These are phyloP conservation scores for Eutrema japonicum DNA, from an alignment of 345 rosid species.

Conservation along the genomic window DNA sequence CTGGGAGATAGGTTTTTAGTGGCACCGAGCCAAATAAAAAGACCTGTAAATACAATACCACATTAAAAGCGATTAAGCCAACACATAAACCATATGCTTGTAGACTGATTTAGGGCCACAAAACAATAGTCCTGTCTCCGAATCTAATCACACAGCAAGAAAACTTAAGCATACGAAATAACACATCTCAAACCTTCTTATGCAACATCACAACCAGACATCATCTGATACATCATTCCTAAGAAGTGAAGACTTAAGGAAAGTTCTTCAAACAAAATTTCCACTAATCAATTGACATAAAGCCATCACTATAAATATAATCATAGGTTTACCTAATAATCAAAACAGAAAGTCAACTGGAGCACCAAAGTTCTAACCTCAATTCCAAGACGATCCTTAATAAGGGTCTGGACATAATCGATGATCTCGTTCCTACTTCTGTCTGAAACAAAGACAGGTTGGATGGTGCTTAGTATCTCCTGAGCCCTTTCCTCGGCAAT, in stretches of 20 bases:
- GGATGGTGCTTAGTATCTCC: conserved; percentile 68
- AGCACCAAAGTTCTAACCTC: conserved; percentile 62
- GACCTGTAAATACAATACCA: conserved; percentile 51
- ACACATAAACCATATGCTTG: background rate
- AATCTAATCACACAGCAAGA: conserved; percentile 2
- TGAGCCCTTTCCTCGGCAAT: conserved; percentile 72
- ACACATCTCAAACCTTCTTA: background rate
- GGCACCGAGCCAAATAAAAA: conserved; percentile 81
- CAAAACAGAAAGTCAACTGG: background rate
- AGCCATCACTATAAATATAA: background rate
- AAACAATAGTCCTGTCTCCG: conserved; percentile 18
- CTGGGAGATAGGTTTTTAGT: conserved; percentile 85
- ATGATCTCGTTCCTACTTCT: conserved; percentile 59
- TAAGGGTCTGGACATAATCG: conserved; percentile 53
- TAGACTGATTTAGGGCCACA: conserved; percentile 7
- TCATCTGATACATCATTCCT: background rate
- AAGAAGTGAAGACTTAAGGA: background rate
- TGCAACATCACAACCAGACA: conserved; percentile 5
- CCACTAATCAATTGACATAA: conserved; percentile 3
- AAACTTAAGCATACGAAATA: background rate
- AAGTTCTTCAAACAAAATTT: background rate
- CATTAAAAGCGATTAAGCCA: background rate
- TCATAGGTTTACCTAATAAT: background rate
- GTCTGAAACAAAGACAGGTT: conserved; percentile 68
- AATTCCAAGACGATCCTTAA: conserved; percentile 53